Conservation (phyloP, 176 grass and related monocot species). For the Carex scoparia region DNA sequence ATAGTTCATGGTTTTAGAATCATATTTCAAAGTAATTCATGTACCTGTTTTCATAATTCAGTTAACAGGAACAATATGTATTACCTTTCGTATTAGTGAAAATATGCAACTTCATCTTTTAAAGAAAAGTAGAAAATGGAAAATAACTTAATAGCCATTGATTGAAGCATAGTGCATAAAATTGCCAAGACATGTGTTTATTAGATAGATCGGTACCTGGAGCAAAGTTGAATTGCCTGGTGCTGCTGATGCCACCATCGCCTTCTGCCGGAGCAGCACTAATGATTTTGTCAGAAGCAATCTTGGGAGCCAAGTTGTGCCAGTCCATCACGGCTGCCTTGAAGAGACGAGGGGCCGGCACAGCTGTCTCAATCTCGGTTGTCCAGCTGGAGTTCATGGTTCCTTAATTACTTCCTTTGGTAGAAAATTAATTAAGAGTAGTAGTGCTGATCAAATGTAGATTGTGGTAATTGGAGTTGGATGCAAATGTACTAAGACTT, state of each 20-base stretch:
- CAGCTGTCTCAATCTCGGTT: constrained; percentile 37
- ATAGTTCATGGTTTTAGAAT: no score
- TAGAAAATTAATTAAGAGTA: background rate
- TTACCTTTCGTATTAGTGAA: background rate
- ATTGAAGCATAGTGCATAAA: no score
- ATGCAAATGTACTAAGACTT: background rate
- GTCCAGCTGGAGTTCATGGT: constrained; percentile 31
- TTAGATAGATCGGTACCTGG: constrained; percentile 27
- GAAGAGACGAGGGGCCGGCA: constrained; percentile 53
- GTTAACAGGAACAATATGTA: no score
- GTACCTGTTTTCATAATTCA: no score
- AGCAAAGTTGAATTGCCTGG: constrained; percentile 78
- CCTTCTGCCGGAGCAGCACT: constrained; percentile 43
- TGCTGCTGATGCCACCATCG: constrained; percentile 36
- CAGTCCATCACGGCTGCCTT: constrained; percentile 61
- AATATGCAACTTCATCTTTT: background rate
- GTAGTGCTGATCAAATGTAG: background rate
- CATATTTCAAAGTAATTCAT: no score
- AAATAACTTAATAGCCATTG: no score
- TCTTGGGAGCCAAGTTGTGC: constrained; percentile 65
- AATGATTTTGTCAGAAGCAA: constrained; percentile 36
- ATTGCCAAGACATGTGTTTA: no score
- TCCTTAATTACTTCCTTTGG: background rate
- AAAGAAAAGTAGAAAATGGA: no score
- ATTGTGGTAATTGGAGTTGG: background rate